These are phyloP conservation scores for Lipomyces kockii DNA, from an alignment of 805 yeast species.

Conservation along the genomic window DNA sequence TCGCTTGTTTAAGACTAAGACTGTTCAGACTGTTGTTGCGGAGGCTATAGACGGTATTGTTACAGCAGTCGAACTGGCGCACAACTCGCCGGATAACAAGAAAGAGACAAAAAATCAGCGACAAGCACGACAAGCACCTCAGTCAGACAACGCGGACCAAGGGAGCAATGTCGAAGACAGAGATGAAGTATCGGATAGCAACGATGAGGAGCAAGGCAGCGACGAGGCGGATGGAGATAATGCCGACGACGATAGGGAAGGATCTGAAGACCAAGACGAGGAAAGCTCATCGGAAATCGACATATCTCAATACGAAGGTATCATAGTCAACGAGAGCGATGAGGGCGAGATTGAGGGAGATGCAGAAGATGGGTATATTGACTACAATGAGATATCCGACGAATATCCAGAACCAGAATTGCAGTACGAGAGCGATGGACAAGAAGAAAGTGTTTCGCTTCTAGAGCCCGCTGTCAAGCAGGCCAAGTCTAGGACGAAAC, in stretches of 20 bases:
- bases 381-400: slow-evolving; percentile 16
- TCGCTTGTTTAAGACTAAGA: slow-evolving; percentile 35
- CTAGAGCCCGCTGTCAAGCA: not conserved
- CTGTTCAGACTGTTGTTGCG: slow-evolving; percentile 31
- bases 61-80: slow-evolving; percentile 32
- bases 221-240: slow-evolving; percentile 17
- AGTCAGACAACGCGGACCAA: slow-evolving; percentile 20
- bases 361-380: slow-evolving; percentile 8
- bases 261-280: slow-evolving; percentile 16
- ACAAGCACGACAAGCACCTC: not conserved
- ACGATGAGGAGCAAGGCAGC: slow-evolving; percentile 39
- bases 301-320: slow-evolving; percentile 37
- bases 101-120: not conserved
- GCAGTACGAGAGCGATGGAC: not conserved
- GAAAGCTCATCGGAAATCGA: slow-evolving; percentile 30
- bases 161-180: slow-evolving; percentile 38
- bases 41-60: slow-evolving; percentile 21
- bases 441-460: not conserved
- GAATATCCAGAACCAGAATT: slow-evolving; percentile 13
- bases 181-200: slow-evolving; percentile 35
- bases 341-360: not conserved
- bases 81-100: slow-evolving; percentile 15
- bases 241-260: slow-evolving; percentile 10
- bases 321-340: slow-evolving; percentile 3
- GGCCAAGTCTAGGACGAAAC: not conserved